Conservation (phyloP, 805 yeast genomes). For the Pichia exigua region DNA sequence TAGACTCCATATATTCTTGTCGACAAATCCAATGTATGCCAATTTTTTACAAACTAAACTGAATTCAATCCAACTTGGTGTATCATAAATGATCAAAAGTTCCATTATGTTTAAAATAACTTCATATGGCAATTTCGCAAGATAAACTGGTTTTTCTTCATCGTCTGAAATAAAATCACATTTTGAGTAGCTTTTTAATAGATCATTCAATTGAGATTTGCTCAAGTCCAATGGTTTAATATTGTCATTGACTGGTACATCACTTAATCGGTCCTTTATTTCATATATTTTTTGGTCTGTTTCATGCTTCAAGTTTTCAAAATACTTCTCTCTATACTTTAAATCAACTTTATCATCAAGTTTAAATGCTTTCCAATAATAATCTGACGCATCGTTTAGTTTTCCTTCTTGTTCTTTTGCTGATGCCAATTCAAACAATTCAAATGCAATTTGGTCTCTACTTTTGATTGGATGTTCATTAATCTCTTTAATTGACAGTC, state of each 20-base stretch:
- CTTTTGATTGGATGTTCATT: constrained; percentile 25
- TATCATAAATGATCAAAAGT: constrained; percentile 37
- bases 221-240: constrained; percentile 20
- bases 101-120: constrained; percentile 45
- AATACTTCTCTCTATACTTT: constrained; percentile 50
- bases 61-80: constrained; percentile 60
- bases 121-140: constrained; percentile 49
- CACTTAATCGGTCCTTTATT: neutral
- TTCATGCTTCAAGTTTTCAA: constrained; percentile 18
- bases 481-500: constrained; percentile 21
- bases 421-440: constrained; percentile 60
- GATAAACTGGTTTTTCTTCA: constrained; percentile 32
- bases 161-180: constrained; percentile 22
- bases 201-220: constrained; percentile 34
- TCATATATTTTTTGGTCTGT: neutral
- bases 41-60: constrained; percentile 51
- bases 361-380: constrained; percentile 65
- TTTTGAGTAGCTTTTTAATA: constrained; percentile 31
- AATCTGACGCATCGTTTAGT: constrained; percentile 73
- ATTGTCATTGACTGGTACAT: neutral
- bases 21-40: constrained; percentile 49
- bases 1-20: constrained; percentile 41
- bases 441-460: constrained; percentile 41
- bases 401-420: constrained; percentile 65
- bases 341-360: constrained; percentile 55